Evolutionary conservation across 495 filamentous ascomycete species (phyloP).

Genomic region (Hyaloscypha finlandica): DNA sequence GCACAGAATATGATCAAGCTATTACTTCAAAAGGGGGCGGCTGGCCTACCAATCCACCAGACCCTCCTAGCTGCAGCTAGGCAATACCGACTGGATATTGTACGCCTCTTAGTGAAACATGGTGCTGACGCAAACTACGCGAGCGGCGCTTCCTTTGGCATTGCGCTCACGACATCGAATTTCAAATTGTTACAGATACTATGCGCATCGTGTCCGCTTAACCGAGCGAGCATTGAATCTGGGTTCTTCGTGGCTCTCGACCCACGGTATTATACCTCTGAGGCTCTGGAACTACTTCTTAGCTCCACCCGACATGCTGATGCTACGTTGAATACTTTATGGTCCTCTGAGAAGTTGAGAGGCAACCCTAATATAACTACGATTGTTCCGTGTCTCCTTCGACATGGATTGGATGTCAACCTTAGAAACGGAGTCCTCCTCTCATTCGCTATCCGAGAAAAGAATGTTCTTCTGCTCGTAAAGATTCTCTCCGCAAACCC

Average conservation of each 20-base stretch:
- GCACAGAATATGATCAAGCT: constrained; percentile 15
- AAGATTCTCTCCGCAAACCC: constrained; percentile 12
- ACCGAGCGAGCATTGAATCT: neutral
- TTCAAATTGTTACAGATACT: constrained; percentile 14
- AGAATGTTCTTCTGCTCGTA: constrained; percentile 9
- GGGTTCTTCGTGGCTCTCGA: constrained; percentile 5
- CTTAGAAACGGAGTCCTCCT: constrained; percentile 12
- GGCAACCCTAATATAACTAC: constrained; percentile 15
- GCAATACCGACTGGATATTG: constrained; percentile 15
- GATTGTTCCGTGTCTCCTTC: constrained; percentile 11
- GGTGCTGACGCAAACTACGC: constrained; percentile 23
- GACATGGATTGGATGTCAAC: constrained; percentile 15
- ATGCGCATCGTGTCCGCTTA: constrained; percentile 10
- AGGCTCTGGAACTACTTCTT: constrained; percentile 12
- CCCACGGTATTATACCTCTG: constrained; percentile 13
- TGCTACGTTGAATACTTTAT: constrained; percentile 14
- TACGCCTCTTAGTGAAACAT: constrained; percentile 16
- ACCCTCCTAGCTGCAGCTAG: constrained; percentile 17
- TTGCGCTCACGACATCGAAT: constrained; percentile 11
- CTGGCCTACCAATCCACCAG: constrained; percentile 11
- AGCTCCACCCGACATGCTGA: constrained; percentile 1
- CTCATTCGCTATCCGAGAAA: constrained; percentile 16
- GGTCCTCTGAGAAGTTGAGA: constrained; percentile 11
- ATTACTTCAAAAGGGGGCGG: constrained; percentile 14
- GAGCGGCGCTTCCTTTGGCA: constrained; percentile 8